Evolutionary conservation across 192 early-diverging fungal species (phyloP).

Genomic region (Jimgerdemannia lactiflua): DNA sequence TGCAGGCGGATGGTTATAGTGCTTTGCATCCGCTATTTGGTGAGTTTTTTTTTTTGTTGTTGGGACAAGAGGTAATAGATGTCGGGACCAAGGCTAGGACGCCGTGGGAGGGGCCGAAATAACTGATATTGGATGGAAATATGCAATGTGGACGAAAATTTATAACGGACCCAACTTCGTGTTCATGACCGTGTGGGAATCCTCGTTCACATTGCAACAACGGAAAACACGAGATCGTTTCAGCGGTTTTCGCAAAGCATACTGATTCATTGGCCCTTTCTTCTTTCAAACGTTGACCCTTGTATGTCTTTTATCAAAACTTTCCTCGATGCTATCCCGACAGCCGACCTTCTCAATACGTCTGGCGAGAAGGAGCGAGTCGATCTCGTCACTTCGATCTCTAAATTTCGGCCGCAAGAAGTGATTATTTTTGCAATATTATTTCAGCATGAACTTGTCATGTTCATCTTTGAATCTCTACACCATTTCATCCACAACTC

Average conservation of each 20-base stretch:
- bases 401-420: conserved; percentile 81
- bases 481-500: too few species aligned
- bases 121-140: too few species aligned
- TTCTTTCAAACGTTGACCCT: too few species aligned
- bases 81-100: too few species aligned
- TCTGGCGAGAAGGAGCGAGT: conserved; percentile 56
- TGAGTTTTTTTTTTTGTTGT: conserved; percentile 19
- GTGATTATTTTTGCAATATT: conserved; percentile 13
- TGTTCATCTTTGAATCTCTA: neutral
- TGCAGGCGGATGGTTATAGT: conserved; percentile 47
- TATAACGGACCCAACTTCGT: too few species aligned
- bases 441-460: neutral
- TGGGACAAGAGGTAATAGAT: too few species aligned
- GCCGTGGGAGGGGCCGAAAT: too few species aligned
- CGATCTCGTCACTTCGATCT: conserved; percentile 70
- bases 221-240: too few species aligned
- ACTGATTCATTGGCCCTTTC: neutral
- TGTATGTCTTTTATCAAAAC: neutral
- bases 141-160: too few species aligned
- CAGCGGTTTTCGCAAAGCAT: too few species aligned
- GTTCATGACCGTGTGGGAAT: too few species aligned
- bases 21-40: conserved; percentile 82
- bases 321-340: conserved; percentile 3
- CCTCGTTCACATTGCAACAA: too few species aligned
- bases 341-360: conserved; percentile 5